phyloP scores from a whole-genome alignment of 352 stramenopile species.

The Phytophthora macrochlamydospora region DNA sequence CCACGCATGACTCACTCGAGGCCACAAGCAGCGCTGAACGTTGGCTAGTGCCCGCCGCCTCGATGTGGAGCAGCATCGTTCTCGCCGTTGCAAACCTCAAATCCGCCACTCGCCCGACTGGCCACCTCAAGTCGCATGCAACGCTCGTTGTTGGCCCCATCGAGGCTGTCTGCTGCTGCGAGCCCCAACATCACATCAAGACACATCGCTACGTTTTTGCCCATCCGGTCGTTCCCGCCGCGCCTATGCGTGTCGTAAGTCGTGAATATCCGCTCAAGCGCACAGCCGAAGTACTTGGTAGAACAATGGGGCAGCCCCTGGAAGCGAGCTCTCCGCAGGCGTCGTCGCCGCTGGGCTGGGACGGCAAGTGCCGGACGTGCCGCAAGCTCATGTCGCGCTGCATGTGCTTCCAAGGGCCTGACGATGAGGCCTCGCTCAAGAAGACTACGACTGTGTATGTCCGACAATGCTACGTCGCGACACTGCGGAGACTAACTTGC shows the following conservation, averaged over 20 bases:
- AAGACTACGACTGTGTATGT: slow-evolving; percentile 27
- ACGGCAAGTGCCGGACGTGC: slow-evolving; percentile 48
- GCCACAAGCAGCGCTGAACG: no score
- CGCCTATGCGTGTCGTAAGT: slow-evolving; percentile 25
- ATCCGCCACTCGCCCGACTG: slow-evolving; percentile 3
- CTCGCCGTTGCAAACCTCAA: slow-evolving; percentile 15
- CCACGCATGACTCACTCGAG: no score
- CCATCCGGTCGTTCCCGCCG: slow-evolving; percentile 3
- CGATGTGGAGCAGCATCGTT: no score
- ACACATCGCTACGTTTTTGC: neutral
- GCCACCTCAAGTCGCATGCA: slow-evolving; percentile 19
- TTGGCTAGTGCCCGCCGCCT: no score
- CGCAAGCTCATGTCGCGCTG: slow-evolving; percentile 52
- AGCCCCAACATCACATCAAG: neutral
- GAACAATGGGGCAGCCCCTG: slow-evolving; percentile 22
- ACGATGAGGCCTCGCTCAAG: slow-evolving; percentile 21
- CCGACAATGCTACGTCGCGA: neutral
- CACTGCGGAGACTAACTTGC: neutral
- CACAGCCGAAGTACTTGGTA: neutral
- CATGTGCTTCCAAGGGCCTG: slow-evolving; percentile 37
- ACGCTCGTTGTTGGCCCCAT: neutral
- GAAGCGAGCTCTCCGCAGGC: neutral
- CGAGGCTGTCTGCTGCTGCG: neutral
- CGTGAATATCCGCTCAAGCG: slow-evolving; percentile 12
- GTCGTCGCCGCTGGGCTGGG: slow-evolving; percentile 29